Base-by-base conservation (phyloP, 2,329 filamentous ascomycete species). In the Colletotrichum costaricense region DNA sequence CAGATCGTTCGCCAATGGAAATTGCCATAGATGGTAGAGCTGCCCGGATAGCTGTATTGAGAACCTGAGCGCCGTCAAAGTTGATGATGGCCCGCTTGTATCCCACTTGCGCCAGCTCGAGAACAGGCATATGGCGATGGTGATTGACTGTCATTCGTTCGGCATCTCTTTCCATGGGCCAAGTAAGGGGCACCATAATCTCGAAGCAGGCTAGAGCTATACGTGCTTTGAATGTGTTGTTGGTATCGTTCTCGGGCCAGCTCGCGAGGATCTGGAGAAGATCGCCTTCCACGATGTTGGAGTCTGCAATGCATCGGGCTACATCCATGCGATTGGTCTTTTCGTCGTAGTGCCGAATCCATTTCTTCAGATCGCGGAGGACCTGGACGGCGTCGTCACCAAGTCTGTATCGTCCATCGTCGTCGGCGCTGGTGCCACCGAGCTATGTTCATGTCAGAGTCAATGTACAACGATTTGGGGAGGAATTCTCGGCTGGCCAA, bases 311-410 rank as follows among this genome's bases (percentile, higher is more conserved):
- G 81, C 95, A 98, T 84, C 97, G 90, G 74, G 96, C 95, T 73
- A 99, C 97, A 80, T 99, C 97, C 88, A 97, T 93, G 76, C 96
- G 93, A 81, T 98, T 97, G 76, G 93, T 91, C 81, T 97, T 97
- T 81, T 97, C 94, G 82, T 98, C 95, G 87, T 97, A 97, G 75
- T 98, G 91, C 77, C 95, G 95, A 77, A 99, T 89, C 97, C 97
- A 99, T 90, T 93, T 93, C 80, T 97, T 96, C 67, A 99, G 88
- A 84, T 99, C 97, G 75, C 96, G 95, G 70, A 99, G 87, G 79
- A 95, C 97, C 71, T 97, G 94, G 73, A 97, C 87, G 14, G 95
- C 96, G 80, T 98, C 96, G 83, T 98, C 96, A 83, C 97, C 97
- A 46, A 98, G 91, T 56, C 94, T 89, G 82, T 99, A 99, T 79